A percentile compares a stretch with the other conserved stretches of the same genome.
phyloP scores from a whole-genome alignment of 257 asterid genomes.

The Anisodus acutangulus region DNA sequence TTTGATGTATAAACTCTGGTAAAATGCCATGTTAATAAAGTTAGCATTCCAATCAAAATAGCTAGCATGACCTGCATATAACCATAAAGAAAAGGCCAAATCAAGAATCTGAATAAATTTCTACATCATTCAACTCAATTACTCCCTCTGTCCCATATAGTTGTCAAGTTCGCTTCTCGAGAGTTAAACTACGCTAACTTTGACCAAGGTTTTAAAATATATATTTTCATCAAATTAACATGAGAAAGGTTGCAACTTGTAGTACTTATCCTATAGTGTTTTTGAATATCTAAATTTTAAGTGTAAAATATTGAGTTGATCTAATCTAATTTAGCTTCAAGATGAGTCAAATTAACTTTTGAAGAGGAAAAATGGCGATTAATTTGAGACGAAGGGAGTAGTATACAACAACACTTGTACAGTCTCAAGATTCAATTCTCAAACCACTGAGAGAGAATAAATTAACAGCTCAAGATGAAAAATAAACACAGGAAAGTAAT shows the following conservation, averaged over 20 bases:
- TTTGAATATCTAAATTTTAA: too few relatives aligned
- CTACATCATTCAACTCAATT: constrained; percentile 14
- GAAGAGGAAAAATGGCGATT: too few relatives aligned
- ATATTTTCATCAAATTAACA: too few relatives aligned
- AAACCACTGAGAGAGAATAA: not conserved
- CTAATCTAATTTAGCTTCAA: too few relatives aligned
- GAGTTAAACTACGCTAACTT: too few relatives aligned
- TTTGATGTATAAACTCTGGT: constrained; percentile 77
- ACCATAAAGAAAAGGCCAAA: constrained; percentile 11
- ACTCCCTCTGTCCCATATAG: too few relatives aligned
- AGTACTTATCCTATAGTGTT: too few relatives aligned
- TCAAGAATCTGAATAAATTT: not conserved
- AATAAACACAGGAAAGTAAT: not conserved
- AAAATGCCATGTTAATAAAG: constrained; percentile 91
- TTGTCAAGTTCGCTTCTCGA: too few relatives aligned
- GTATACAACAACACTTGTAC: not conserved
- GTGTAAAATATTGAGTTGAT: too few relatives aligned
- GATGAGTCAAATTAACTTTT: too few relatives aligned
- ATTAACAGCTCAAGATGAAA: not conserved
- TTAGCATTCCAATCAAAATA: constrained; percentile 78
- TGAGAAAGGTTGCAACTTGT: too few relatives aligned
- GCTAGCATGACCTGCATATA: constrained; percentile 84
- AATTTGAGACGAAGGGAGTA: not conserved
- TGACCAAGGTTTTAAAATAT: too few relatives aligned
- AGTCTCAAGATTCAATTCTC: constrained; percentile 3